These are phyloP conservation scores for Aquilaria agallochum DNA, from an alignment of 441 rosid species.

Conservation along the genomic window DNA sequence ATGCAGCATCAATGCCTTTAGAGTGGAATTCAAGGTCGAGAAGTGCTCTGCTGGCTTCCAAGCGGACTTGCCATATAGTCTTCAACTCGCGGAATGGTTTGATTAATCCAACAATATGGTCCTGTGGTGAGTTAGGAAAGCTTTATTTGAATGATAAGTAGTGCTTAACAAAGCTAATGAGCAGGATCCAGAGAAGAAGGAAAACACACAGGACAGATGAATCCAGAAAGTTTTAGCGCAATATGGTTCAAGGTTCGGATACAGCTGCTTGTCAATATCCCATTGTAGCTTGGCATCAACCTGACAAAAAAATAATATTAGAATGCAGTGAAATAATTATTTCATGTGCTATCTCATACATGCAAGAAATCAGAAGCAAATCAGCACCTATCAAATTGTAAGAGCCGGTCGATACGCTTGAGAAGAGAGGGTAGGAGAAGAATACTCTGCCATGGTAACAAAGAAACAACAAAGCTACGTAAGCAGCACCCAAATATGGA, in stretches of 20 bases:
- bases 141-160: conserved; percentile 16
- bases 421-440: conserved; percentile 82
- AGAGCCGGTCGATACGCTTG: conserved; percentile 91
- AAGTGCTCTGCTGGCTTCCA: conserved; percentile 92
- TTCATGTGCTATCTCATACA: conserved; percentile 12
- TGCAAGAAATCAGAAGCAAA: conserved; percentile 17
- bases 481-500: conserved; percentile 1
- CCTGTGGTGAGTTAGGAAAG: conserved; percentile 44
- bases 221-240: conserved; percentile 83
- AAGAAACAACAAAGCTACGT: conserved; percentile 16
- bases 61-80: conserved; percentile 68
- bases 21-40: conserved; percentile 84
- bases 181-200: neutral
- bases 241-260: conserved; percentile 82
- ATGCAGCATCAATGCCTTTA: conserved; percentile 81
- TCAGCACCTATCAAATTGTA: conserved; percentile 96
- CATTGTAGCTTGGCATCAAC: conserved; percentile 97
- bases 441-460: conserved; percentile 62
- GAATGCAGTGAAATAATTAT: conserved; percentile 11
- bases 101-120: conserved; percentile 69
- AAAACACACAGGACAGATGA: conserved; percentile 64
- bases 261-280: conserved; percentile 92
- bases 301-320: conserved; percentile 33
- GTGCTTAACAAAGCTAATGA: conserved; percentile 11
- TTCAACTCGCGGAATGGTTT: conserved; percentile 66